Evolutionary conservation across 805 yeast species (phyloP), one percentile per base, ranked within the genome.

Genomic region (Ogataea zsoltii): DNA sequence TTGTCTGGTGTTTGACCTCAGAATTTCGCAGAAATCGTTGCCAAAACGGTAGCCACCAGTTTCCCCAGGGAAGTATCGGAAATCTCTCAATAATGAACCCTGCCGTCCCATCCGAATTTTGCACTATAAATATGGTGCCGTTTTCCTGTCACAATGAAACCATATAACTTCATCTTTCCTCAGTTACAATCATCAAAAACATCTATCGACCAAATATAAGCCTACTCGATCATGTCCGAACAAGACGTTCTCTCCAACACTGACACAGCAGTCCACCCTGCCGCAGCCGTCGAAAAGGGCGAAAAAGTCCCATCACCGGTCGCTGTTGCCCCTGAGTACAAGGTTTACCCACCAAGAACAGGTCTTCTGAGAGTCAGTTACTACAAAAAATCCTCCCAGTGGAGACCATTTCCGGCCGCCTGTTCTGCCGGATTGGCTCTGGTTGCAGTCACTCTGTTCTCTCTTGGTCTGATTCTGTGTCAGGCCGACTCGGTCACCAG

Each of bases 381-480:
- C 46, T 75, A 79, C 48, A 66, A 71, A 16, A 63, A 69, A 45
- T 73, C 82, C 5, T 46, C 51, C 28, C 46, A 53, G 14, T 58
- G 64, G 40, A 74, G 80, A 56, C 73, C 68, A 46, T 72, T 67
- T 49, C 77, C 74, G 37, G 70, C 74, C 42, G 75, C 82, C 2
- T 72, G 78, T 19, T 73, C 81, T 2, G 65, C 77, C 19, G 83
- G 83, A 15, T 62, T 77, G 34, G 63, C 67, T 11, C 67, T 74
- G 2, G 70, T 70, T 49, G 74, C 74, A 11, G 58, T 74, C 25
- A 68, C 79, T n/a, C 66, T 79, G 11, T 75, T 78, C 53, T 66
- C 73, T 2, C 61, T 77, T 42, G 76, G 79, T 17, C 61, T 78
- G 53, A 68, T 63, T 44, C 61, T 72, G 28, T 57, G 71, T 28